Conservation (phyloP, 129 eudicot genomes). For the Gnaphalium uliginosum region DNA sequence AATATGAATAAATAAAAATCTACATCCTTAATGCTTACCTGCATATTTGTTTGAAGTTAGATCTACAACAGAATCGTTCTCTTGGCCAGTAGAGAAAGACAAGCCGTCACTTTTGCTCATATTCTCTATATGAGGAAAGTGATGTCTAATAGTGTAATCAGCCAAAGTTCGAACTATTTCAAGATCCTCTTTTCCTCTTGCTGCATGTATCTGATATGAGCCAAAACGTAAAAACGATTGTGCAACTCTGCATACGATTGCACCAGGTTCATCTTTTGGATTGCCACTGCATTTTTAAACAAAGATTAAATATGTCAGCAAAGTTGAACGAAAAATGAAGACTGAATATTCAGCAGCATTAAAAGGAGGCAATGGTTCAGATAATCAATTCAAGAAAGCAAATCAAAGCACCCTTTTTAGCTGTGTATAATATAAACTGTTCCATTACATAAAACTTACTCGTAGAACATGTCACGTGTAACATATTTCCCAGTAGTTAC, state of each 20-base stretch:
- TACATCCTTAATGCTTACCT: conserved; percentile 39
- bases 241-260: conserved; percentile 95
- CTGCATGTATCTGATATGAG: conserved; percentile 85
- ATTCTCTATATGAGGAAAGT: conserved; percentile 90
- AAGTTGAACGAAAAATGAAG: background rate
- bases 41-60: conserved; percentile 96
- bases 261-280: conserved; percentile 99
- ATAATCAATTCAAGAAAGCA: too few species aligned
- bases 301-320: background rate
- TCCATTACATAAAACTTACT: conserved; percentile 53
- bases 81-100: conserved; percentile 78
- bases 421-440: background rate
- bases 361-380: too few species aligned
- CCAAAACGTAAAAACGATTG: conserved; percentile 95
- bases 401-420: too few species aligned
- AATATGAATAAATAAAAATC: background rate
- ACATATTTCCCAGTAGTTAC: conserved; percentile 91
- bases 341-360: too few species aligned
- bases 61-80: conserved; percentile 71
- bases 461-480: conserved; percentile 91
- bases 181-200: conserved; percentile 83
- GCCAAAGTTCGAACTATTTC: conserved; percentile 75
- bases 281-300: conserved; percentile 73
- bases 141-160: conserved; percentile 89
- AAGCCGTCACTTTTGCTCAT: conserved; percentile 66